Base-by-base conservation (phyloP, 176 grass and related monocot species). In the Juncus effusus region DNA sequence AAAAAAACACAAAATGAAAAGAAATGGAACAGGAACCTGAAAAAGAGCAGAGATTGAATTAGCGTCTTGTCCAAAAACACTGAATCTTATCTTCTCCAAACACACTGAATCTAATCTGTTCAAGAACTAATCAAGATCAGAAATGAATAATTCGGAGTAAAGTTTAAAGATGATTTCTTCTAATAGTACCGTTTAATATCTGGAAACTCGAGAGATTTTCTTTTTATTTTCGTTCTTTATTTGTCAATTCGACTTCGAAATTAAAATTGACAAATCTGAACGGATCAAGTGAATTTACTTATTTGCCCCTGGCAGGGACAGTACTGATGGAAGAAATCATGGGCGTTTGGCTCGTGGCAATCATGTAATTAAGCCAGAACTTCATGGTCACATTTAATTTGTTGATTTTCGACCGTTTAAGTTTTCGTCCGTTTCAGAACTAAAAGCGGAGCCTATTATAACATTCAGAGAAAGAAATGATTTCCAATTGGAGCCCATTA, bases 381-480 rank as follows among this genome's bases (percentile, higher is more conserved):
- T 45, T 2, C 36, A 40, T 2, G 8, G 39, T 10, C 16, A 35
- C 44, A 42, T 11, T 8, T 45, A 47, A 45, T 7, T 9, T n/a
- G 44, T 7, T 59, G 4, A 2, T 13, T 45, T 53, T 72, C 69
- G 69, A 72, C 69, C 69, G 69, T 72, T 72, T 59, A 49, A 59
- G 39, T 39, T 16, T 40, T 37, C 35, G 38, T n/a, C 51, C 12
- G 53, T 41, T 57, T 12, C 69, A 40, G 54, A 72, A 44, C 40
- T 40, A 6, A 5, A 10, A 13, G 11, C 13, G 64, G 65, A 45
- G 35, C 28, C 50, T 2, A 5, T 6, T 9, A 36, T 13, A 13
- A 7, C 28, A 54, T 4, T 6, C 16, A 68, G 45, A 28, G 14
- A 51, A 56, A 13, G 9, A 5, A 66, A 47, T 16, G 62, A 65